Percentiles rank a stretch among this genome's conserved stretches.
Conservation (phyloP, 2,329 filamentous ascomycete species). For the Chrysosporium keratinophilum region DNA sequence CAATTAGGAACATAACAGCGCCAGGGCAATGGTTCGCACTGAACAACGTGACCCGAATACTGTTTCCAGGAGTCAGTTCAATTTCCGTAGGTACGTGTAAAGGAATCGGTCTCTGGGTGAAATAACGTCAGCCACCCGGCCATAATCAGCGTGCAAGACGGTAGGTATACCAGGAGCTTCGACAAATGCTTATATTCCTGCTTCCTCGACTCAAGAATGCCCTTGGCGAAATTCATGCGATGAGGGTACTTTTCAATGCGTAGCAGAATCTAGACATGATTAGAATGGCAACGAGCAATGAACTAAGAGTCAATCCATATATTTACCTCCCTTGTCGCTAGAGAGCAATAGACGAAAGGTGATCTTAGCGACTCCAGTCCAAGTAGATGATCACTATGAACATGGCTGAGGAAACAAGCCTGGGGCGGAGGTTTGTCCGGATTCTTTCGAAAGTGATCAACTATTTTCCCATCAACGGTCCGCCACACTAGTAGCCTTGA, state of each 20-base stretch:
- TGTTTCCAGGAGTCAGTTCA: conserved; percentile 57
- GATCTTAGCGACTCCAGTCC: conserved; percentile 67
- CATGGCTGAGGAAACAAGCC: conserved; percentile 82
- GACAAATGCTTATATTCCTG: conserved; percentile 68
- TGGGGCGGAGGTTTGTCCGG: conserved; percentile 51
- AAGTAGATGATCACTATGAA: conserved; percentile 79
- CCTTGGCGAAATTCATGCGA: conserved; percentile 69
- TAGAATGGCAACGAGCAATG: neutral
- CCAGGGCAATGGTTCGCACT: conserved; percentile 90
- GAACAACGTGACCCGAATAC: conserved; percentile 71
- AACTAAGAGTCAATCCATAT: neutral
- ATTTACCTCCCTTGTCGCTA: conserved; percentile 60
- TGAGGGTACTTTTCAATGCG: conserved; percentile 68
- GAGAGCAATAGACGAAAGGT: conserved; percentile 84
- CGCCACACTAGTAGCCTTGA: neutral
- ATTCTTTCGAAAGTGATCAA: conserved; percentile 68
- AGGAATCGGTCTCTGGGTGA: conserved; percentile 60
- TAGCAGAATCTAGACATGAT: conserved; percentile 50
- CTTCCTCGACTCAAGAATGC: conserved; percentile 62
- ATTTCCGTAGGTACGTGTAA: conserved; percentile 68
- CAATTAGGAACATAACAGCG: conserved; percentile 85
- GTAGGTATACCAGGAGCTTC: conserved; percentile 48
- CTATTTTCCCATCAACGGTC: conserved; percentile 31
- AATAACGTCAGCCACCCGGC: conserved; percentile 4
- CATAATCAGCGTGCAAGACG: neutral